phyloP scores from a whole-genome alignment of 2,329 filamentous ascomycete genomes.

The Beauveria caledonica region DNA sequence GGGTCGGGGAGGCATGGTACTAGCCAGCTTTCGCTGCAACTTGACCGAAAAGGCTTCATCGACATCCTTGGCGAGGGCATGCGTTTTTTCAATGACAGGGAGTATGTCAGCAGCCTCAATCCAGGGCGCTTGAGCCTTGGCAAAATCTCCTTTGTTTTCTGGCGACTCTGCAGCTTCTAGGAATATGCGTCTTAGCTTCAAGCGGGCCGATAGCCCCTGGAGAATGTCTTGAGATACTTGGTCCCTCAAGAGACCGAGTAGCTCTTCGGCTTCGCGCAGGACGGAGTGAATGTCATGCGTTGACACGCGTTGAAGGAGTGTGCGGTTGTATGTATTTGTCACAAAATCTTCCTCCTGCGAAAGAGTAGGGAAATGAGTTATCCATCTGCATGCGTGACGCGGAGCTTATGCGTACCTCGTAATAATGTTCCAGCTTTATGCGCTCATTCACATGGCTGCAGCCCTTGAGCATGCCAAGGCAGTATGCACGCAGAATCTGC shows the following conservation, averaged over 20 bases:
- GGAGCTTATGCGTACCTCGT: constrained; percentile 53
- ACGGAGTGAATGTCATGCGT: constrained; percentile 45
- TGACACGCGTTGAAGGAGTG: constrained; percentile 59
- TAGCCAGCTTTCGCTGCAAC: constrained; percentile 83
- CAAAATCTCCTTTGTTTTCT: constrained; percentile 35
- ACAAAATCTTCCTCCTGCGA: constrained; percentile 89
- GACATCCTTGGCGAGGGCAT: constrained; percentile 55
- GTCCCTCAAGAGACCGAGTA: constrained; percentile 36
- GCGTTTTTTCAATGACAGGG: constrained; percentile 48
- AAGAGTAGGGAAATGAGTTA: not conserved
- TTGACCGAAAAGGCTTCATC: constrained; percentile 82
- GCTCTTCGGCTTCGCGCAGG: constrained; percentile 45
- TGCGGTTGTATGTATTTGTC: constrained; percentile 79
- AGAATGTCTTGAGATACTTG: constrained; percentile 33
- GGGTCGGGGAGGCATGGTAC: constrained; percentile 85
- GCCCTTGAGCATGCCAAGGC: constrained; percentile 72
- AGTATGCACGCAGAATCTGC: constrained; percentile 73
- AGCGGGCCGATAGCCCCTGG: constrained; percentile 53
- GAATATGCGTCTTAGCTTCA: constrained; percentile 59
- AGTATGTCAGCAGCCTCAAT: constrained; percentile 42
- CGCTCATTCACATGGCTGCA: constrained; percentile 71
- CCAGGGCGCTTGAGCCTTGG: constrained; percentile 44
- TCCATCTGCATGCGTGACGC: not conserved
- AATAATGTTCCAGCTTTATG: constrained; percentile 78
- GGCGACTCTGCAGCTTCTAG: constrained; percentile 45